phyloP scores from a whole-genome alignment of 768 basidiomycete species.

The Mycena epipterygia region DNA sequence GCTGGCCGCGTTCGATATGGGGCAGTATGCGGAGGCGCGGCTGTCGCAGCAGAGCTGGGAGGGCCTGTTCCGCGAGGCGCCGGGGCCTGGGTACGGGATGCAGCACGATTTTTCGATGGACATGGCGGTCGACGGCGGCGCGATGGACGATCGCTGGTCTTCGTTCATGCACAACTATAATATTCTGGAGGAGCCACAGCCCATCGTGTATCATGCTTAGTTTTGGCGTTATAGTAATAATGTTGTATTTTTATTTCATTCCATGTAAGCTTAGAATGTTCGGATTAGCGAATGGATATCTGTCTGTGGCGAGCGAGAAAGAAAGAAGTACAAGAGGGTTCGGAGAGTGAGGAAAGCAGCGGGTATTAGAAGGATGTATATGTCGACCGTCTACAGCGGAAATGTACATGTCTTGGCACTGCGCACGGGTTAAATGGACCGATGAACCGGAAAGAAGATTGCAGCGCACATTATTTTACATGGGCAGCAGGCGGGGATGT shows the following conservation, averaged over 20 bases:
- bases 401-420: too few relatives aligned
- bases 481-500: not conserved
- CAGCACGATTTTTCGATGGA: constrained; percentile 22
- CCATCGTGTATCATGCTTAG: constrained; percentile 5
- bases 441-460: too few relatives aligned
- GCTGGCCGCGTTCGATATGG: constrained; percentile 18
- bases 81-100: constrained; percentile 40
- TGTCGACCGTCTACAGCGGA: too few relatives aligned
- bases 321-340: too few relatives aligned
- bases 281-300: not conserved
- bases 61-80: constrained; percentile 53
- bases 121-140: constrained; percentile 30
- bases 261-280: not conserved
- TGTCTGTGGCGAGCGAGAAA: not conserved
- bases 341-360: too few relatives aligned
- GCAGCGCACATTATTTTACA: not conserved
- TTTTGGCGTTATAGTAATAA: not conserved
- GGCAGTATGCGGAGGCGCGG: constrained; percentile 8
- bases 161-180: constrained; percentile 50
- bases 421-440: too few relatives aligned
- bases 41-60: constrained; percentile 47
- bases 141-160: constrained; percentile 56
- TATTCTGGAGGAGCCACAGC: constrained; percentile 7
- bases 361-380: too few relatives aligned
- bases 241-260: not conserved